These are phyloP conservation scores for Iris macrosiphon DNA, from an alignment of 106 monocot genomes.

Conservation along the genomic window DNA sequence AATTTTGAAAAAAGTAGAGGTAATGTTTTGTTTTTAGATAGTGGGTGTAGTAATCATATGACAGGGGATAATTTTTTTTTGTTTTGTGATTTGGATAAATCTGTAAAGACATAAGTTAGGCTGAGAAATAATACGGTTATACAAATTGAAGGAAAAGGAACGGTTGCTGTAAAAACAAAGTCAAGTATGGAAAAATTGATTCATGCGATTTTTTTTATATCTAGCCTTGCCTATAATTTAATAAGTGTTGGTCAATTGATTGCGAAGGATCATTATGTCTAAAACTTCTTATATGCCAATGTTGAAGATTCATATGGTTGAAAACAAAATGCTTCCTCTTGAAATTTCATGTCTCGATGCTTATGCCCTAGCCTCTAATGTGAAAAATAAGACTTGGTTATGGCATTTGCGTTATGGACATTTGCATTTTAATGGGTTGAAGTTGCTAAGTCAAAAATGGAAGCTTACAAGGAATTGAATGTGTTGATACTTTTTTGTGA, in stretches of 20 bases:
- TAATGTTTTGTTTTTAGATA: constrained; percentile 10
- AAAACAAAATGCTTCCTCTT: too few relatives aligned
- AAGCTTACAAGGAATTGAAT: too few relatives aligned
- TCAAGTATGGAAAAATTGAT: constrained; percentile 8
- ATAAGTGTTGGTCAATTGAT: too few relatives aligned
- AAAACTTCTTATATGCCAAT: neutral
- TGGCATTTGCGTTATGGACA: too few relatives aligned
- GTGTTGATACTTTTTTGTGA: too few relatives aligned
- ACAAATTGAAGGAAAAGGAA: constrained; percentile 6
- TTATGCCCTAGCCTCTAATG: too few relatives aligned
- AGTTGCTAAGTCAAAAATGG: neutral
- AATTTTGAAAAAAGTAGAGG: neutral
- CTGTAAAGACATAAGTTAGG: neutral
- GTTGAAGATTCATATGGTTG: too few relatives aligned
- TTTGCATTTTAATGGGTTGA: constrained; percentile 2
- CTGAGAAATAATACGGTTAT: constrained; percentile 10
- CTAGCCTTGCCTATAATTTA: constrained; percentile 1
- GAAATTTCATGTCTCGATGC: too few relatives aligned
- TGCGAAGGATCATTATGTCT: neutral
- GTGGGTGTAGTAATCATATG: constrained; percentile 6
- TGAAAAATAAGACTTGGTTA: too few relatives aligned
- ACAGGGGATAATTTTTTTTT: neutral
- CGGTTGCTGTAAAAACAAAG: constrained; percentile 1
- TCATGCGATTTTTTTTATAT: constrained; percentile 1
- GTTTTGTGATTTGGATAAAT: constrained; percentile 12